Percentiles rank a stretch among this genome's conserved stretches.
Conservation (phyloP, 2,329 filamentous ascomycete genomes). For the Corynespora cassiicola region DNA sequence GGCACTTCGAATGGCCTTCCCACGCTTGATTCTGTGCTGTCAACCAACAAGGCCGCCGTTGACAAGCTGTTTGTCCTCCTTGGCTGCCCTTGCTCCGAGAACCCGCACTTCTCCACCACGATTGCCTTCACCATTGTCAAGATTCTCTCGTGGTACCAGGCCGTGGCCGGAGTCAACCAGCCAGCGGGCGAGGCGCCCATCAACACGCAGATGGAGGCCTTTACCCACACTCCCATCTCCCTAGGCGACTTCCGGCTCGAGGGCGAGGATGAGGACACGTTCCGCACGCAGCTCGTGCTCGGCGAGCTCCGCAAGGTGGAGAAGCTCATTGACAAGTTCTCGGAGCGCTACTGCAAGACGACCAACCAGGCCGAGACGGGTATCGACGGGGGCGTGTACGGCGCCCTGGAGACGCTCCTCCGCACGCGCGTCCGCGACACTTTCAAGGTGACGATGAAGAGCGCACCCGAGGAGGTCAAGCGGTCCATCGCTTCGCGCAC, state of each 20-base stretch:
- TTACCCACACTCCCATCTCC: slow-evolving; percentile 32
- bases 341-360: slow-evolving; percentile 39
- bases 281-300: slow-evolving; percentile 40
- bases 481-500: slow-evolving; percentile 38
- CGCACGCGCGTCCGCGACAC: slow-evolving; percentile 44
- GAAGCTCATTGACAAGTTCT: slow-evolving; percentile 46
- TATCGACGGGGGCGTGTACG: slow-evolving; percentile 38
- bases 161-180: slow-evolving; percentile 33
- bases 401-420: slow-evolving; percentile 36
- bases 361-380: slow-evolving; percentile 28
- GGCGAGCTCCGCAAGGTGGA: slow-evolving; percentile 42
- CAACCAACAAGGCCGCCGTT: slow-evolving; percentile 40
- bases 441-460: slow-evolving; percentile 44
- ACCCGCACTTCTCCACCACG: slow-evolving; percentile 46
- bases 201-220: slow-evolving; percentile 35
- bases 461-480: slow-evolving; percentile 42
- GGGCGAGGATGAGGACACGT: slow-evolving; percentile 36
- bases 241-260: slow-evolving; percentile 29
- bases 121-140: slow-evolving; percentile 42
- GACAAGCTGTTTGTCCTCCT: slow-evolving; percentile 41
- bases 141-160: slow-evolving; percentile 46
- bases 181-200: slow-evolving; percentile 19
- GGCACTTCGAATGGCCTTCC: slow-evolving; percentile 31
- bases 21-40: slow-evolving; percentile 37
- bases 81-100: slow-evolving; percentile 40